These are phyloP conservation scores for Dorcoceras hygrometricum DNA, from an alignment of 257 asterid genomes.

Conservation along the genomic window DNA sequence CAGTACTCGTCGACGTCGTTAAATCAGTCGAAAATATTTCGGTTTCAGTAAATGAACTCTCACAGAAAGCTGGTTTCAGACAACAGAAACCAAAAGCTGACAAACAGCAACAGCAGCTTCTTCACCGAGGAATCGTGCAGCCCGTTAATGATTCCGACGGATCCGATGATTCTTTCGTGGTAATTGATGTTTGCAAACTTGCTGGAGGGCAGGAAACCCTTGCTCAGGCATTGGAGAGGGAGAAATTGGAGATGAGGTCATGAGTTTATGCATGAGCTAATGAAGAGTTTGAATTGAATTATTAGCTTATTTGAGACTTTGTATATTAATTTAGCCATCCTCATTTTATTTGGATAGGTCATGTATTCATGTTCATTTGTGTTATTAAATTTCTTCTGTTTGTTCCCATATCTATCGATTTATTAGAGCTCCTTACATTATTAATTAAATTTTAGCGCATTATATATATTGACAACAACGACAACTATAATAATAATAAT, in stretches of 20 bases:
- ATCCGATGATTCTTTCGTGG: background rate
- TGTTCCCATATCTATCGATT: too few relatives aligned
- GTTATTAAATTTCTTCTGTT: too few relatives aligned
- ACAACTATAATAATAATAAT: too few relatives aligned
- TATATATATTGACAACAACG: too few relatives aligned
- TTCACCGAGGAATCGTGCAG: slow-evolving; percentile 3
- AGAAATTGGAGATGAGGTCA: background rate
- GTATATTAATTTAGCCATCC: background rate
- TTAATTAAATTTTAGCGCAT: too few relatives aligned
- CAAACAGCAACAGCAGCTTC: background rate
- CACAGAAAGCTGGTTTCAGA: background rate
- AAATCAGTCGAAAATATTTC: background rate
- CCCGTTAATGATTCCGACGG: background rate
- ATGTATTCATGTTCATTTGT: background rate
- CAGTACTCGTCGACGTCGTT: background rate
- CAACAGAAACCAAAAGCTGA: background rate
- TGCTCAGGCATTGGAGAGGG: background rate
- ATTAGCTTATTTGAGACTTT: background rate
- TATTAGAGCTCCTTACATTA: too few relatives aligned
- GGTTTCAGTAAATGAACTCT: background rate
- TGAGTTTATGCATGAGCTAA: background rate
- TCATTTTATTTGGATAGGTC: background rate
- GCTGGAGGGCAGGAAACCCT: background rate
- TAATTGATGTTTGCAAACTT: background rate
- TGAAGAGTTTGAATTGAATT: too few relatives aligned